Base-by-base conservation (phyloP, 352 stramenopile species). In the Thalassiosira hispida region DNA sequence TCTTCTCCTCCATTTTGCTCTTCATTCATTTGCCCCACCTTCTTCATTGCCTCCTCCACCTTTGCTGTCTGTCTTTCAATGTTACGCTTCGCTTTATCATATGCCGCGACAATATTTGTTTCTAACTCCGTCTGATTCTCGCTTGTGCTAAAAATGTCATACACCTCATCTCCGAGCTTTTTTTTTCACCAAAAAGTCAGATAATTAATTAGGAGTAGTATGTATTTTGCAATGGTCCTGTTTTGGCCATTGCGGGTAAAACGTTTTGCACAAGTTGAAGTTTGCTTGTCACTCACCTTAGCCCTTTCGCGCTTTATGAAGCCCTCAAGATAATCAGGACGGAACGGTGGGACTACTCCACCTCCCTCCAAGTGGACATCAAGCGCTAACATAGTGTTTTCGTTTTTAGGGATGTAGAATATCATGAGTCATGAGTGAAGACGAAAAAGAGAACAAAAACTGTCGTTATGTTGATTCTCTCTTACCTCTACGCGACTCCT, bases 51-150 rank as follows among this genome's bases (percentile, higher is more conserved):
- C n/a, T n/a, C n/a, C n/a, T n/a, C n/a, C n/a, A 83, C 56, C 67
- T 65, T 70, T 11, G 16, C 67, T 29, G 40, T 66, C 22, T 71
- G 60, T 9, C 42, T 63, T 9, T 67, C 55, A 55, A 84, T 79
- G 52, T 56, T 53, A 16, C 46, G 38, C 49, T 71, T 79, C 3
- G 53, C 62, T 44, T 38, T 56, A 14, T 84, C 76, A 49, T 66
- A 84, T 12, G 76, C 62, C 14, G 66, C 47, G 0, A 84, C 76
- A 51, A 84, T 78, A 31, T 52, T 74, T 4, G 25, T 79, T 47
- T 84, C 76, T 60, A 84, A 73, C 56, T 84, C 76, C 18, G 60
- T 18, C 51, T 75, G 76, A 67, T 84, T 68, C 27, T 23, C 57
- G 49, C 60, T 66, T 9, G 68, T 72, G 40, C 49, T 52, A 42